Evolutionary conservation across 495 filamentous ascomycete genomes (phyloP).

Genomic region (Penicillium angulare): DNA sequence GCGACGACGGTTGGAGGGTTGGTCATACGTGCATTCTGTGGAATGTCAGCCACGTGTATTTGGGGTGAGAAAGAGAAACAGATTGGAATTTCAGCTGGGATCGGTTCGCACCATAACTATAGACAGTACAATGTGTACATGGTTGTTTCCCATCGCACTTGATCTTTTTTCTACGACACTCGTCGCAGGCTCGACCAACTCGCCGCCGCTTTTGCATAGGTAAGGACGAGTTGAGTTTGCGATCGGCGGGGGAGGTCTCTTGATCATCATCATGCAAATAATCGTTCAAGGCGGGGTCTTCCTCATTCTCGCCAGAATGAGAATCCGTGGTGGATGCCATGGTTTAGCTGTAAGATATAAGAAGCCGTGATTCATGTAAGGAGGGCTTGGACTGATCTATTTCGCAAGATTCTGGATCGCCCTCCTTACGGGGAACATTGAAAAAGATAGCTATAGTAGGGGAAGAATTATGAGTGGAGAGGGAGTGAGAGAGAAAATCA

Average conservation of each 20-base stretch:
- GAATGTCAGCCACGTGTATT: constrained; percentile 31
- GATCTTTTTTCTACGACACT: constrained; percentile 96
- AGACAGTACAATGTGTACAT: constrained; percentile 96
- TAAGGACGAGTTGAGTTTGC: constrained; percentile 32
- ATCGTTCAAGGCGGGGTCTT: constrained; percentile 28
- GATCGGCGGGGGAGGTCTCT: constrained; percentile 25
- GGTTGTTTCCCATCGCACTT: constrained; percentile 98
- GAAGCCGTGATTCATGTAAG: constrained; percentile 22
- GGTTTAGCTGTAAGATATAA: constrained; percentile 8
- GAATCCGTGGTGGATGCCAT: constrained; percentile 20
- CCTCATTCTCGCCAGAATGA: constrained; percentile 34
- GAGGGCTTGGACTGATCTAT: constrained; percentile 23
- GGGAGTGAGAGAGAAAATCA: background rate
- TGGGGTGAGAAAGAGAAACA: constrained; percentile 3
- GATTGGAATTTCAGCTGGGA: constrained; percentile 10
- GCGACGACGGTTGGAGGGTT: constrained; percentile 91
- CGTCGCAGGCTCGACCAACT: constrained; percentile 91
- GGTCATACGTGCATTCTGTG: constrained; percentile 95
- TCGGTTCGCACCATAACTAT: constrained; percentile 86
- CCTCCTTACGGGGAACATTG: constrained; percentile 14
- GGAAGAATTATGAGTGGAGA: background rate
- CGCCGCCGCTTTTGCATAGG: constrained; percentile 84
- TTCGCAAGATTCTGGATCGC: constrained; percentile 12
- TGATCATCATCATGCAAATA: constrained; percentile 35
- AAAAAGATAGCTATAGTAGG: background rate